phyloP scores from a whole-genome alignment of 129 eudicot genomes.

The Mikania micrantha region DNA sequence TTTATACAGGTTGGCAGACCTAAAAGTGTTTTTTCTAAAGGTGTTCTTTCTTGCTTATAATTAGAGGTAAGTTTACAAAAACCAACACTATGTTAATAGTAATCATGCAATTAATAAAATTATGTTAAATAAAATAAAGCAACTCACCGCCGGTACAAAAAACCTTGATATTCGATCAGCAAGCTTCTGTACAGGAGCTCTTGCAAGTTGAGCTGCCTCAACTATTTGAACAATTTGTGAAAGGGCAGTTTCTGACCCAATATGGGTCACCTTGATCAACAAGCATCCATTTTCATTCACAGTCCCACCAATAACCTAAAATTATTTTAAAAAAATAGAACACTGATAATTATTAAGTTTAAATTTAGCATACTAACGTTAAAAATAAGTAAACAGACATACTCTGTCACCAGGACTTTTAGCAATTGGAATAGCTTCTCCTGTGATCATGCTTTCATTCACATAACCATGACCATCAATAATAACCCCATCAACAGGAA shows the following conservation, averaged over 20 bases:
- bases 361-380: neutral
- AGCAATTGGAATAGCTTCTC: slow-evolving; percentile 39
- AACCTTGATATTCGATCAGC: slow-evolving; percentile 37
- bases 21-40: neutral
- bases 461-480: slow-evolving; percentile 37
- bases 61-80: neutral
- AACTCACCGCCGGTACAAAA: slow-evolving; percentile 37
- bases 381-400: neutral
- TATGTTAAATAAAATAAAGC: neutral
- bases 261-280: slow-evolving; percentile 34
- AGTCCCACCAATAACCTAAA: slow-evolving; percentile 41
- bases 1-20: neutral
- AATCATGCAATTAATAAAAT: neutral
- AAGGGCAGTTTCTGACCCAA: slow-evolving; percentile 43
- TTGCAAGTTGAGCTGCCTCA: slow-evolving; percentile 44
- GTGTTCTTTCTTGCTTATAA: neutral
- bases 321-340: neutral
- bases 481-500: slow-evolving; percentile 37
- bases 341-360: neutral
- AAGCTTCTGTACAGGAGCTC: slow-evolving; percentile 44
- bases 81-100: neutral
- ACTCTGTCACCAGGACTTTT: slow-evolving; percentile 36
- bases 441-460: slow-evolving; percentile 47
- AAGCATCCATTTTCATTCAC: slow-evolving; percentile 40
- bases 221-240: slow-evolving; percentile 37